Evolutionary conservation across 441 rosid genomes (phyloP), one percentile per base, ranked within the genome.

Genomic region (Corymbia citriodora): DNA sequence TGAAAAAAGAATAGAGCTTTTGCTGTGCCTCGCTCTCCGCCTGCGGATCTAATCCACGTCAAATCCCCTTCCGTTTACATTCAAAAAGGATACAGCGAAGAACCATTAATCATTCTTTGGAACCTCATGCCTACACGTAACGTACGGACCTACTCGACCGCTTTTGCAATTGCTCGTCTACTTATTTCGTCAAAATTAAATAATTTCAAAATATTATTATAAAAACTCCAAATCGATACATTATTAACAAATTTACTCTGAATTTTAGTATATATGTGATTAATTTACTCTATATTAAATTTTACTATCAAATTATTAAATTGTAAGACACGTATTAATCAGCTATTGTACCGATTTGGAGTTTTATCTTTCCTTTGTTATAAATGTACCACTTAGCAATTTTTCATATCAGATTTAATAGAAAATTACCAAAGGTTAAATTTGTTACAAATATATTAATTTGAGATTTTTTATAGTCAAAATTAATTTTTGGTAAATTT

Each of bases 221-320:
- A 59, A 59, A 57, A 59, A 59, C 3, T 59, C 14, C 0, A 59
- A 59, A 59, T 1, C 8, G 25, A 59, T 59, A 59, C 2, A 25
- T 0, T 0, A 0, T 0, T 59, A 0, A 25, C 0, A 59, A 10
- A 25, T 10, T 25, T 25, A 59, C 7, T 59, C 0, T 0, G 25
- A 4, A 59, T 25, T 25, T 57, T 57, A 0, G 0, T 57, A 23
- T 6, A 55, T 0, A 2, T 1, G 1, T 23, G 25, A 57, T 6
- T 9, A 59, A 59, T 59, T 25, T 59, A 59, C 7, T 0, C 2
- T 23, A 23, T 1, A 1, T 25, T 59, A 49, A 40, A 40, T 40
- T 49, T 49, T 49, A 8, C 52, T 10, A 49, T 49, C 2, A 49
- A 49, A 49, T 49, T 49, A 2, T 49, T 49, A 9, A 49, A 1